Evolutionary conservation across 176 grass and related monocot genomes (phyloP).

Genomic region (Avena eriantha): DNA sequence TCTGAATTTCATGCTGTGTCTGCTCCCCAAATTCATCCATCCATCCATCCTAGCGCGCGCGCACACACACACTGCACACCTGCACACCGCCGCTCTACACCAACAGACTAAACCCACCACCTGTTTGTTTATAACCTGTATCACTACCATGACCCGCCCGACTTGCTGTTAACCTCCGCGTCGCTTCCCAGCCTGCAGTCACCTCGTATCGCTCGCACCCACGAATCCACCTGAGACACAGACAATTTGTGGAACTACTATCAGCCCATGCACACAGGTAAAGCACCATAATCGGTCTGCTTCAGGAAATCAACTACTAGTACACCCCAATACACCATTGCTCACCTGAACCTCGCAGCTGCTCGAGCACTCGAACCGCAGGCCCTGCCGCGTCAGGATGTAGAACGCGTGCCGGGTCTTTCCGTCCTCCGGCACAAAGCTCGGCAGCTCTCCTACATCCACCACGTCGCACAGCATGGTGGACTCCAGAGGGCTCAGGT

Average conservation of each 20-base stretch:
- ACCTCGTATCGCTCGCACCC: constrained; percentile 60
- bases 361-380: constrained; percentile 87
- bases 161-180: not conserved
- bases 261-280: too few species aligned
- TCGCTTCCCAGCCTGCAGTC: constrained; percentile 49
- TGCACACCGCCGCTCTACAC: too few species aligned
- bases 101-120: too few species aligned
- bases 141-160: constrained; percentile 4
- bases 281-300: too few species aligned
- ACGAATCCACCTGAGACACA: constrained; percentile 73
- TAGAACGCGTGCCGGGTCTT: constrained; percentile 80
- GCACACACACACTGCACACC: too few species aligned
- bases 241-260: not conserved
- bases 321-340: not conserved
- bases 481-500: constrained; percentile 85
- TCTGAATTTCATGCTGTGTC: too few species aligned
- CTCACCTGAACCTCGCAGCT: constrained; percentile 32
- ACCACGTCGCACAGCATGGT: constrained; percentile 71
- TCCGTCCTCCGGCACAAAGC: constrained; percentile 66
- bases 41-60: too few species aligned
- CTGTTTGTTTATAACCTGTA: too few species aligned
- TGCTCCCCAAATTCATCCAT: too few species aligned
- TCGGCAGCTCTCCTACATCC: constrained; percentile 65
- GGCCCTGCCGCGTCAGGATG: constrained; percentile 71
- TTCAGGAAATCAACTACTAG: too few species aligned